Evolutionary conservation across 768 basidiomycete species (phyloP), one percentile per base, ranked within the genome.

Genomic region (Phaffia tasmanica): DNA sequence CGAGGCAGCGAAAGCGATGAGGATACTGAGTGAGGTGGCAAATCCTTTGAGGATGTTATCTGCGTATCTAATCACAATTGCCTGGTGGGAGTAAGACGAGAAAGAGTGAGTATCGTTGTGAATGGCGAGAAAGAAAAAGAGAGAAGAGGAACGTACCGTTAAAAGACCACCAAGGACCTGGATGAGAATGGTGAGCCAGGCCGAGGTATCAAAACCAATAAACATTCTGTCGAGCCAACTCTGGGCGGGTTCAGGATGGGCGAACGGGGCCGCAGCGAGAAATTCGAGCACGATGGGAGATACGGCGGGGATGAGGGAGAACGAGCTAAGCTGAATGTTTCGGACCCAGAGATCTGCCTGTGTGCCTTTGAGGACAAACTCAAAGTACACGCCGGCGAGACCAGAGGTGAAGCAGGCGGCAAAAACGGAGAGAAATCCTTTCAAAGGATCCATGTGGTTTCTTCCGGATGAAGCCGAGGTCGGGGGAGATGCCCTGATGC

Each of bases 381-480:
- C 94, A 71, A 98, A 98, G 78, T 98, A 98, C 30, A 97, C 93
- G 7, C 93, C 93, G 0, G 93, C 93, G 55, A 98, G 83, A 29
- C 94, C 94, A 0, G 91, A 94, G 0, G 93, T 95, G 75, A 94
- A 84, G 79, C 94, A 98, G 0, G 94, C 92, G 18, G 86, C 83
- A 8, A 84, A 81, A 61, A 98, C 93, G 1, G 94, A 94, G 57
- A 87, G 73, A 77, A 98, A 93, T 0, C 94, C 94, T 69, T 84
- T 89, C 68, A 86, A 74, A 11, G 86, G 84, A 69, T 85, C 82
- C 89, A 95, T 93, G 57, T 65, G 57, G n/a, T 58, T 47, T 67
- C 16, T 21, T 55, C 32, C 18, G 55, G 29, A 18, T 50, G 64
- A 50, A 29, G 54, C 58, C 8, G 42, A 51, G 30, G 21, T 48